phyloP scores from a whole-genome alignment of 129 eudicot genomes.

The Deinandra increscens region DNA sequence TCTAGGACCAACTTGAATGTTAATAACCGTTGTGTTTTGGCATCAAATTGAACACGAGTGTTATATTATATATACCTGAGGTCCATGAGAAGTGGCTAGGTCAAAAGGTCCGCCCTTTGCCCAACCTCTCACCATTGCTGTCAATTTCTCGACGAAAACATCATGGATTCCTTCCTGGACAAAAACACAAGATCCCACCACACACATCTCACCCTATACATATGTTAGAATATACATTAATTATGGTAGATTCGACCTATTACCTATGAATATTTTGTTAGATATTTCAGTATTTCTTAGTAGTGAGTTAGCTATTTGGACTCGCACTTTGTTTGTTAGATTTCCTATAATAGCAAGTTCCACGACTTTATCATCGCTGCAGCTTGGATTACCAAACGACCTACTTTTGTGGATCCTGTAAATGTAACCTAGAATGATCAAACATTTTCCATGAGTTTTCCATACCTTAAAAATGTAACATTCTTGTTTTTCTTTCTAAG shows the following conservation, averaged over 20 bases:
- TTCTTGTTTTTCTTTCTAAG: background rate
- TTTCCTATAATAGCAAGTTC: conserved; percentile 49
- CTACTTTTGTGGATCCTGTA: conserved; percentile 82
- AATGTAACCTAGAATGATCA: conserved; percentile 53
- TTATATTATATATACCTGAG: conserved; percentile 52
- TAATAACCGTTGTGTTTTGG: no score
- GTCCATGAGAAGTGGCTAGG: conserved; percentile 69
- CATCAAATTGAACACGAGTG: no score
- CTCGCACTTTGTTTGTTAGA: conserved; percentile 54
- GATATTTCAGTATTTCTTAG: no score
- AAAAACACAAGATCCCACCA: conserved; percentile 62
- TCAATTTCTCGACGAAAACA: conserved; percentile 37
- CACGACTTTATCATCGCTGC: conserved; percentile 58
- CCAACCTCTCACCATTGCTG: conserved; percentile 49
- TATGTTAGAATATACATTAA: background rate
- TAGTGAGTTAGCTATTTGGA: no score
- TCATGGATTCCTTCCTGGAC: conserved; percentile 83
- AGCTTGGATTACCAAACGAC: conserved; percentile 63
- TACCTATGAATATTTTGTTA: no score
- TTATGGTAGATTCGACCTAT: no score
- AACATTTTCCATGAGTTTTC: background rate
- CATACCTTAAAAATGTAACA: no score
- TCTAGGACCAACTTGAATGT: no score
- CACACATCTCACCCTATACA: conserved; percentile 92
- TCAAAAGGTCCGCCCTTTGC: conserved; percentile 75